Evolutionary conservation across 2,329 filamentous ascomycete species (phyloP), one percentile per base, ranked within the genome.

Genomic region (Coniochaeta sp.): DNA sequence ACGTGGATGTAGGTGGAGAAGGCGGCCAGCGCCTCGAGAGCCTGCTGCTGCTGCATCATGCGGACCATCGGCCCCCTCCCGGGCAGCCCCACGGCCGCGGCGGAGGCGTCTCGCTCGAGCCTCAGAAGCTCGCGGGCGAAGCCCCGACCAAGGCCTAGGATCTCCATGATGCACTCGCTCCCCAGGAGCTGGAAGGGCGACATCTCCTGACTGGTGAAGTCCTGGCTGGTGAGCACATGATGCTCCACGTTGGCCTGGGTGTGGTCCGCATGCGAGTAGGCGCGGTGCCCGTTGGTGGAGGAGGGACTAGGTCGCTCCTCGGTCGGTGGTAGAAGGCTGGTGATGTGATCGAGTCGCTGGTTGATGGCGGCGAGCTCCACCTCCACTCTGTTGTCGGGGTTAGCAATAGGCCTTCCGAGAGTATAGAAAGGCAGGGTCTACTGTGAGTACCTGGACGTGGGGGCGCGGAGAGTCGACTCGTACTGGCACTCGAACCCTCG

Each of bases 1-100:
- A 40, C 33, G 45, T 65, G 61, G 18, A 65, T 54, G 27, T 56
- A 48, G 2, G 55, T 53, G 6, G 60, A 64, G 51, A 64, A 64
- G 30, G 53, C 52, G 1, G 51, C 55, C 14, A 65, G 52, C 2
- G 56, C 60, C 22, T 49, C 53, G 26, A 54, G 52, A 9, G 53
- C 53, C 20, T 60, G 49, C 27, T 60, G 56, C n/a, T 59, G 58
- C 16, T 57, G 54, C 14, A 62, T 51, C 28, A 60, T 51, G 48
- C 53, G 56, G 46, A 58, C 16, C 1, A 45, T 33, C 46, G 56
- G 48, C 13, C 33, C 31, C 42, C 14, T 7, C 5, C 13, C 8
- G n/a, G n/a, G n/a, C n/a, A n/a, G 35, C 3, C 46, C 30, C n/a
- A 16, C 16, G 13, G 27, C 52, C 13, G 7, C n/a, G 12, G 16